Evolutionary conservation across 1,284 basidiomycete genomes (phyloP), one percentile per base, ranked within the genome.

Genomic region (Exsudoporus floridanus): DNA sequence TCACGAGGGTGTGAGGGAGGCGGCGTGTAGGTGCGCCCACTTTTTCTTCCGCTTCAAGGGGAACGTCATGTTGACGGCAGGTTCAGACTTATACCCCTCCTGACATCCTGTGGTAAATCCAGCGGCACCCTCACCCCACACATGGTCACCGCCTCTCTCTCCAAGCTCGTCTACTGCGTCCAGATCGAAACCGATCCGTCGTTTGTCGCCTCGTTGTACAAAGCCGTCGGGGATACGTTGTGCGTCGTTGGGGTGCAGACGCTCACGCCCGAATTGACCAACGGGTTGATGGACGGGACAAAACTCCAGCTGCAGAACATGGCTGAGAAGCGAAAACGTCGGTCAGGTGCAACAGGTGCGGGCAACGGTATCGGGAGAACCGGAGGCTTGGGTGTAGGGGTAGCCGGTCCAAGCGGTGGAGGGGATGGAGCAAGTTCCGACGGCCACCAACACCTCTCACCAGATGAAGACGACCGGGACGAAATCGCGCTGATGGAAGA

Each of bases 1-100:
- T 70, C 90, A 92, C 54, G 90, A 93, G 52, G 88, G 88, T 2
- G 90, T 94, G 0, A 70, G 89, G 28, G 91, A 93, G 65, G 89
- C 88, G 0, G 66, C 66, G 6, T 69, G 63, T 39, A 49, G 68
- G 66, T 70, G 18, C 39, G 67, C 6, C 1, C 30, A 14, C 14
- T 6, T 10, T 28, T 14, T 27, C 21, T 12, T n/a, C n/a, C n/a
- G n/a, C n/a, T 23, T 9, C 2, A 1, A 1, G 12, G 6, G 10
- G 13, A 21, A 25, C n/a, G 5, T 21, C 4, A 19, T 14, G 4
- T 44, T 40, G 39, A 35, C 16, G 7, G 12, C 2, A 4, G 2
- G 6, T 25, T 18, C 18, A 92, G 90, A 71, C 74, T 93, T 9
- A 72, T 92, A 2, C 90, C 91, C 0, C 82, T 89, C 61, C 75